These are phyloP conservation scores for Aspergillus flavus DNA, from an alignment of 2,329 filamentous ascomycete genomes.

Conservation along the genomic window DNA sequence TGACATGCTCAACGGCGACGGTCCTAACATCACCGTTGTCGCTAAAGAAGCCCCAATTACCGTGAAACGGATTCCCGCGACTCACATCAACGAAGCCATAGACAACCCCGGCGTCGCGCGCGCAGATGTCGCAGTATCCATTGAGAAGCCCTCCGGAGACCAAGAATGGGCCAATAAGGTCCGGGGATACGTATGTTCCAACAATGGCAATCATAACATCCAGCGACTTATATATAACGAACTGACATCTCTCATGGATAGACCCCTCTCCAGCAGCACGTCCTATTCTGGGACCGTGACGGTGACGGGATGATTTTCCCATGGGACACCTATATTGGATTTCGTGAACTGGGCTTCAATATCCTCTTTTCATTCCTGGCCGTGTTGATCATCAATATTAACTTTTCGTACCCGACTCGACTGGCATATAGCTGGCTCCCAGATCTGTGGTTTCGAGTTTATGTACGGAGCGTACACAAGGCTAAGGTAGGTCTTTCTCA, in stretches of 20 bases:
- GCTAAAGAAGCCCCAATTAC: neutral
- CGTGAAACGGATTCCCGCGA: neutral
- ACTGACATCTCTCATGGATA: neutral
- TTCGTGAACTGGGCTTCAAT: constrained; percentile 43
- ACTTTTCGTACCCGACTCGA: constrained; percentile 51
- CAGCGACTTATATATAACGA: neutral
- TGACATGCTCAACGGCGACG: neutral
- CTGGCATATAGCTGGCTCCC: constrained; percentile 26
- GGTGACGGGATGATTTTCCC: neutral
- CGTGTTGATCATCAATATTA: constrained; percentile 42
- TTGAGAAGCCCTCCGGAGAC: constrained; percentile 9
- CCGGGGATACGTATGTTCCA: constrained; percentile 7
- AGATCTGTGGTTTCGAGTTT: neutral
- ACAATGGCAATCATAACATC: neutral
- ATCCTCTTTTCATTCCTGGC: constrained; percentile 44
- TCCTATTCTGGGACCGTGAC: neutral
- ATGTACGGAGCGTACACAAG: neutral
- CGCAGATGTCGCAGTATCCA: constrained; percentile 8
- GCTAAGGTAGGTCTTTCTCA: neutral
- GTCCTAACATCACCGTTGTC: neutral
- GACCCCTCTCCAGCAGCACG: neutral
- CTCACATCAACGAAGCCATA: neutral
- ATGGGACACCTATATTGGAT: neutral
- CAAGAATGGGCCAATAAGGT: constrained; percentile 7
- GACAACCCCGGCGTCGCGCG: constrained; percentile 6